Evolutionary conservation across 805 yeast species (phyloP), one percentile per base, ranked within the genome.

Genomic region (Priceomyces melissophilus): DNA sequence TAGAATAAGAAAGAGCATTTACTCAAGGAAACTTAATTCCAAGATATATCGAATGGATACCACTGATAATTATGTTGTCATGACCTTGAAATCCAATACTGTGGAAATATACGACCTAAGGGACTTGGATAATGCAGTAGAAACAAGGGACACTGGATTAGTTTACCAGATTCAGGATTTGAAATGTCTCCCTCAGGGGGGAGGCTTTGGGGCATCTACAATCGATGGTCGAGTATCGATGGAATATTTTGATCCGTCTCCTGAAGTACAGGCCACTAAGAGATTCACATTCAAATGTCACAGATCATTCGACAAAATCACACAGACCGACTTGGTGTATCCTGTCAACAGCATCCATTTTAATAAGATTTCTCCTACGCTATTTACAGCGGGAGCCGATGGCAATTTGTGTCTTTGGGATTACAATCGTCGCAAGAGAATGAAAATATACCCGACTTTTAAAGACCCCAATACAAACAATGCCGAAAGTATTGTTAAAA

Each of bases 251-350:
- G 78, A 80, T 40, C 73, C 78, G 3, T 58, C 71, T 3, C 67
- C 71, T 2, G 62, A 63, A 33, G 53, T 54, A 3, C 70, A 63
- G 43, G 74, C 64, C 38, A 48, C 59, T 1, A 62, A 67, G 42
- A 75, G 79, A 41, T 89, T 82, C 58, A 91, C 96, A 0, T 88
- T 88, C 69, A 80, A 87, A 53, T 83, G 95, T 45, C 96, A 88
- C 58, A 63, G 95, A 26, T 41, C 47, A 20, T 58, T 68, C 34
- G 67, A 70, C 38, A 52, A 56, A 33, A 38, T 42, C 2, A 49
- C 63, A 3, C 77, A 69, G 32, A 64, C 66, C 7, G 86, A 79
- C 43, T 58, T 74, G 29, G 82, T 76, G 10, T 68, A 64, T 37
- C 79, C 82, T 1, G 78, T 78, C 6, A 77, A 78, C 38, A 63